Evolutionary conservation across 202 grass and related monocot species (phyloP), one percentile per base, ranked within the genome.

Genomic region (Zizania palustris): DNA sequence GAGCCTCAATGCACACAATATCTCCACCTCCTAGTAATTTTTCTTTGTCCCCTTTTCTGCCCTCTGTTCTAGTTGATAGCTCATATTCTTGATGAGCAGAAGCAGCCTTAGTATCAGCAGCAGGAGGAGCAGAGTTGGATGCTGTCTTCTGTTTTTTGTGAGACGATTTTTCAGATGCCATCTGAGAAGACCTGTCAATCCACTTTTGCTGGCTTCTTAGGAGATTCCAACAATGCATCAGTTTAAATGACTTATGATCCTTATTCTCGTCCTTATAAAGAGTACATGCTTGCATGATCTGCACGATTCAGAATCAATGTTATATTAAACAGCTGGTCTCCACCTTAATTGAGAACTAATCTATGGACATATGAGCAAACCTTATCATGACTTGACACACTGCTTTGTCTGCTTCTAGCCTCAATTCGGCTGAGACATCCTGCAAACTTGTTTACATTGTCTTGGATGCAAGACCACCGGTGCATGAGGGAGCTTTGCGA

Each of bases 401-500:
- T 11, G 1, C 9, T 3, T 5, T 12, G 40, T 0, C 1, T 28
- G 28, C 28, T 28, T n/a, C 10, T 45, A 6, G 16, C 44, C 11
- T 41, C 11, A 45, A 65, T 34, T 7, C 35, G 11, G 4, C 35
- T 12, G 7, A 77, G n/a, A 49, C 74, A 77, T 2, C 45, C 34
- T 9, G 37, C 60, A 16, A 77, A 77, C 18, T 21, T 53, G 60
- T 38, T 28, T 6, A 66, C 61, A 46, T 40, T 42, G 0, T 77
- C 74, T 48, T 77, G 61, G 33, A 77, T 66, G 5, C 35, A 54
- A 37, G 35, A 77, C 74, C 74, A 77, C 0, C 74, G 74, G 61
- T 77, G 74, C 35, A 65, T 53, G 45, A 77, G 34, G 45, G 74
- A 77, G 19, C 21, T 53, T 49, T 67, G 61, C n/a, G 44, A 65